A percentile compares a stretch with the other conserved stretches of the same genome.
These are phyloP conservation scores for Aspergillus jensenii DNA, from an alignment of 2,329 filamentous ascomycete species.

Conservation along the genomic window DNA sequence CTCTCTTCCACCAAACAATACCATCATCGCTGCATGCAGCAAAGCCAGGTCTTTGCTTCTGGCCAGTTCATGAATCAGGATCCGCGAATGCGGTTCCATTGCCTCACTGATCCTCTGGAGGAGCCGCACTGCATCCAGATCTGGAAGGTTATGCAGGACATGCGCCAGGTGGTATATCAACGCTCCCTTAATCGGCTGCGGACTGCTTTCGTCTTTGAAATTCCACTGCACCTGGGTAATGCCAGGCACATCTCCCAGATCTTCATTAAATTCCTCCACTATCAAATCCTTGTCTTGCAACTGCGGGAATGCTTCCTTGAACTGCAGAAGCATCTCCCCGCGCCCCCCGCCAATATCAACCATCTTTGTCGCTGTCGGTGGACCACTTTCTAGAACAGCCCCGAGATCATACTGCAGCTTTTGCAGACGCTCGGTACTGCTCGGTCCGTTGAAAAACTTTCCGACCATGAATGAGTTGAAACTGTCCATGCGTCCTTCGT, in stretches of 20 bases:
- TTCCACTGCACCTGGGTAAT: constrained; percentile 36
- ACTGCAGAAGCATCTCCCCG: constrained; percentile 37
- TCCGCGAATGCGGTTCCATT: constrained; percentile 34
- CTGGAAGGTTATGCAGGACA: constrained; percentile 39
- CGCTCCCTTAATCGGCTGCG: constrained; percentile 34
- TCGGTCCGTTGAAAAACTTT: constrained; percentile 34
- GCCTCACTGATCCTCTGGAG: constrained; percentile 35
- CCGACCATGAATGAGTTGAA: constrained; percentile 42
- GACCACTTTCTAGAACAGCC: constrained; percentile 16
- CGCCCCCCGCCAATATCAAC: constrained; percentile 41
- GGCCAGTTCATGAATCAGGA: constrained; percentile 40
- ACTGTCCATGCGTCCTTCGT: constrained; percentile 38
- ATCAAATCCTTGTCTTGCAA: constrained; percentile 26
- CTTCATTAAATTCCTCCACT: constrained; percentile 37
- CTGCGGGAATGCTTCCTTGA: constrained; percentile 33
- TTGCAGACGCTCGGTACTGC: constrained; percentile 30
- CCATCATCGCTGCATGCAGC: constrained; percentile 39
- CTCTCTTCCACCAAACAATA: constrained; percentile 34
- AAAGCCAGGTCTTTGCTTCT: constrained; percentile 26
- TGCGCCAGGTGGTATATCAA: constrained; percentile 35
- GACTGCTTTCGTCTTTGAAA: constrained; percentile 30
- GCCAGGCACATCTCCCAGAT: constrained; percentile 25
- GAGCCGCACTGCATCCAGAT: constrained; percentile 34
- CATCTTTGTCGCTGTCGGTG: constrained; percentile 21
- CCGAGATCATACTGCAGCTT: constrained; percentile 34